Conservation (phyloP, 169 alveolate genomes). For the Plasmodium falciparum region DNA sequence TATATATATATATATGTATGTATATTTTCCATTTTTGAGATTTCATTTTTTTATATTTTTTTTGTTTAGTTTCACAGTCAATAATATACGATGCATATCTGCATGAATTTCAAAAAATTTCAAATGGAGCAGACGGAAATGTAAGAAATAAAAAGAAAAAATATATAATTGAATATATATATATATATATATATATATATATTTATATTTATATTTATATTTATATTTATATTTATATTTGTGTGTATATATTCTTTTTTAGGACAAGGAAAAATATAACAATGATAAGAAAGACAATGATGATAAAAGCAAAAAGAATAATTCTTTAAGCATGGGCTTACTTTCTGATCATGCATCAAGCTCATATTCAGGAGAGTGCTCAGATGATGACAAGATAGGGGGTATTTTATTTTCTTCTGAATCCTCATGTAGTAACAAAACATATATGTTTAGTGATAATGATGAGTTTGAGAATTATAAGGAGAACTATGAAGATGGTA, state of each 20-base stretch:
- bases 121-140: constrained; percentile 26
- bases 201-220: not conserved
- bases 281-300: constrained; percentile 29
- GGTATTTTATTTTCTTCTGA: constrained; percentile 44
- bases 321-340: not conserved
- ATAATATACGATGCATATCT: constrained; percentile 69
- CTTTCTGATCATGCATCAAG: constrained; percentile 39
- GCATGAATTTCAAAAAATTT: constrained; percentile 26
- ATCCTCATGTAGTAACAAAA: constrained; percentile 18
- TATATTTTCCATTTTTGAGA: not conserved
- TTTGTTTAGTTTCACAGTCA: constrained; percentile 47
- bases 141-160: constrained; percentile 5
- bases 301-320: constrained; percentile 27
- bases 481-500: constrained; percentile 8
- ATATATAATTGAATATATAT: not conserved
- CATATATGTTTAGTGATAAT: constrained; percentile 13
- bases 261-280: constrained; percentile 36
- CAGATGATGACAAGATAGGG: constrained; percentile 22
- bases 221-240: not conserved
- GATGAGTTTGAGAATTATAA: constrained; percentile 1
- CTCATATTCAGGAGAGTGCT: constrained; percentile 5
- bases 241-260: not conserved
- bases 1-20: not conserved
- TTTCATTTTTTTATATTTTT: not conserved
- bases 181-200: not conserved